A percentile compares a stretch with the other conserved stretches of the same genome.
These are phyloP conservation scores for Calocybe gambosa DNA, from an alignment of 1,284 basidiomycete species.

Conservation along the genomic window DNA sequence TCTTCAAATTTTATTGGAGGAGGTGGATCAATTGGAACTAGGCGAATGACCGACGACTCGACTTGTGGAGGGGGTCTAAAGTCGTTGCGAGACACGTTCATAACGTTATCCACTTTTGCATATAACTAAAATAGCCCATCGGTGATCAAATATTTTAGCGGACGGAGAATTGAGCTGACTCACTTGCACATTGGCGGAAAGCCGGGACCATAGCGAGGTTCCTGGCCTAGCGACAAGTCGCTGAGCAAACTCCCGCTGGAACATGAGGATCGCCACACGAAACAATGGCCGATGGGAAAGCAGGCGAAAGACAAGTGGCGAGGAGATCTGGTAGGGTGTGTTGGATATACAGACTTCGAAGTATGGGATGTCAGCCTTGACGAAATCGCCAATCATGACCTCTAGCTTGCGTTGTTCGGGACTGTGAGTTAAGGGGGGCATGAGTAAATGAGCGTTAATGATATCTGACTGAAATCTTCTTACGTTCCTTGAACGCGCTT, in stretches of 20 bases:
- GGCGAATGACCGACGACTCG: constrained; percentile 87
- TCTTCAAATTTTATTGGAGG: constrained; percentile 96
- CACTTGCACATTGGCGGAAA: constrained; percentile 96
- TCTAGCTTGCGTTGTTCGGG: constrained; percentile 94
- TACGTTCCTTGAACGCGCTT: constrained; percentile 98
- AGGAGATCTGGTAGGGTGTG: constrained; percentile 99
- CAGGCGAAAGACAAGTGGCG: constrained; percentile 94
- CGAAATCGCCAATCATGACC: constrained; percentile 94
- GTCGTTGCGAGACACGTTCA: constrained; percentile 95
- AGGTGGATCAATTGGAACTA: constrained; percentile 91
- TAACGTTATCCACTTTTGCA: constrained; percentile 88
- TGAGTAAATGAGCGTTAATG: neutral
- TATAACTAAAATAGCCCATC: constrained; percentile 26
- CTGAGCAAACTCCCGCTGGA: constrained; percentile 96
- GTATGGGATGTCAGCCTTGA: constrained; percentile 94
- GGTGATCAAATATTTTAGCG: constrained; percentile 1
- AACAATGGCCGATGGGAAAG: constrained; percentile 94
- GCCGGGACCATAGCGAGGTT: constrained; percentile 86
- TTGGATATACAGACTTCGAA: constrained; percentile 99
- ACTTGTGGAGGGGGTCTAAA: constrained; percentile 96
- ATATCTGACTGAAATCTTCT: constrained; percentile 32
- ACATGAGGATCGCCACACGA: constrained; percentile 97
- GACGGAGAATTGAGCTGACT: constrained; percentile 8
- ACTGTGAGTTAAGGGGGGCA: constrained; percentile 34
- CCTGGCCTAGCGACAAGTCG: constrained; percentile 87